Evolutionary conservation across 202 grass and related monocot genomes (phyloP).

Genomic region (Eragrostis tef): DNA sequence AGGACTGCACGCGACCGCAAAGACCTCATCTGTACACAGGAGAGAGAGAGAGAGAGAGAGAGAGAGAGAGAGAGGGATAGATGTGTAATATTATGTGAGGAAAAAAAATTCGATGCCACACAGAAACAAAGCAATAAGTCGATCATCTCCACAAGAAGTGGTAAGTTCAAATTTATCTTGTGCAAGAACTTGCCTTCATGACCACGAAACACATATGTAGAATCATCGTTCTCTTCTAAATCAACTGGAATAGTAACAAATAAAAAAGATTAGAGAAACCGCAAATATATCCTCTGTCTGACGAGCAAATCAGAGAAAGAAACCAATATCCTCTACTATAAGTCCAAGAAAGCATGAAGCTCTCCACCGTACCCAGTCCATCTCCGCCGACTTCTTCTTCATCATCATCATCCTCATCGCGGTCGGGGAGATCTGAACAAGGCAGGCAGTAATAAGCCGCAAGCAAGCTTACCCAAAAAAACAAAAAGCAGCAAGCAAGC

Average conservation of each 20-base stretch:
- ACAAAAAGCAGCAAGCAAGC: neutral
- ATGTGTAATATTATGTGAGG: neutral
- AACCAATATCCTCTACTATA: neutral
- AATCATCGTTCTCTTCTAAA: constrained; percentile 60
- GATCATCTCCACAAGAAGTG: constrained; percentile 19
- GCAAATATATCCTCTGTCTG: neutral
- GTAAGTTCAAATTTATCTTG: neutral
- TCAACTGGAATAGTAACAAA: constrained; percentile 43
- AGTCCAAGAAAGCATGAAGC: neutral
- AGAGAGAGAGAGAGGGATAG: neutral
- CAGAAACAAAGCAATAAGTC: neutral
- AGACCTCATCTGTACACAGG: constrained; percentile 73
- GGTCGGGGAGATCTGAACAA: constrained; percentile 68
- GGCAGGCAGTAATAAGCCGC: neutral
- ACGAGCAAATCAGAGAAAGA: neutral
- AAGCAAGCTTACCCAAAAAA: neutral
- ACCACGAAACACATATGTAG: constrained; percentile 58
- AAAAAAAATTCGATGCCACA: neutral
- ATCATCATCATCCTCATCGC: constrained; percentile 45
- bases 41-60: constrained; percentile 34
- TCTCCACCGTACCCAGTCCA: constrained; percentile 40
- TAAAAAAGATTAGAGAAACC: neutral
- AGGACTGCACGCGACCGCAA: constrained; percentile 72
- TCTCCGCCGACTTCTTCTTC: constrained; percentile 10
- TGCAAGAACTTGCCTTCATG: constrained; percentile 62